Evolutionary conservation across 331 rosid genomes (phyloP).

Genomic region (Arachis monticola): DNA sequence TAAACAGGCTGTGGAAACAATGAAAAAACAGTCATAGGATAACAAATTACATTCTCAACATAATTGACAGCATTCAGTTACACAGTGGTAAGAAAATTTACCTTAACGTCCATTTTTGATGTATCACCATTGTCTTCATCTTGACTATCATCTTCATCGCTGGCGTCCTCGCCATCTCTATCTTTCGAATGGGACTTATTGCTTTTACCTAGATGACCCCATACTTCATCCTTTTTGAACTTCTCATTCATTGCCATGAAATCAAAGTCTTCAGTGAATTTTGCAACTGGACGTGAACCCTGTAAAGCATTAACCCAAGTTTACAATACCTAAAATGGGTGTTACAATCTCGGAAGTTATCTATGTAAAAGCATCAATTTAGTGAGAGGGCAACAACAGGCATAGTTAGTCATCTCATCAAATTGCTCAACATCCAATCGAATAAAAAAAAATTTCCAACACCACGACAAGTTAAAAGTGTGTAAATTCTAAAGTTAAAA

Average conservation of each 20-base stretch:
- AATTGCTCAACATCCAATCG: conserved; percentile 9
- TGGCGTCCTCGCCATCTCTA: conserved; percentile 45
- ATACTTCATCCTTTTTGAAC: conserved; percentile 69
- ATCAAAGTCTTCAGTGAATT: conserved; percentile 63
- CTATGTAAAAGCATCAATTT: background rate
- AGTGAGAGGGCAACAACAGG: background rate
- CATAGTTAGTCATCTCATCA: background rate
- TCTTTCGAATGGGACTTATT: conserved; percentile 44
- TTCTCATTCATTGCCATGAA: conserved; percentile 71
- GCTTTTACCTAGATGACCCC: conserved; percentile 64
- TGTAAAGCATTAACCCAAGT: conserved; percentile 36
- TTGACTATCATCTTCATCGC: conserved; percentile 37
- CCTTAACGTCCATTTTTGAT: conserved; percentile 44
- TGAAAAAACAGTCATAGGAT: conserved; percentile 26
- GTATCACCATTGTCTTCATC: conserved; percentile 42
- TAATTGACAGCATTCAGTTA: conserved; percentile 4
- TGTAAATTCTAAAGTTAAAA: background rate
- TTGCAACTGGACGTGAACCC: conserved; percentile 49
- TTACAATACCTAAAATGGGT: conserved; percentile 33
- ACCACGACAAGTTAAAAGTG: no score
- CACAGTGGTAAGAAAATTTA: conserved; percentile 18
- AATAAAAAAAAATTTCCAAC: background rate
- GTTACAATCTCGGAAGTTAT: background rate
- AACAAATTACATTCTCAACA: background rate
- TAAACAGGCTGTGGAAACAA: conserved; percentile 58